A percentile compares a stretch with the other conserved stretches of the same genome.
Conservation (phyloP, 164 flowering plant genomes). For the Magnolia sinica region DNA sequence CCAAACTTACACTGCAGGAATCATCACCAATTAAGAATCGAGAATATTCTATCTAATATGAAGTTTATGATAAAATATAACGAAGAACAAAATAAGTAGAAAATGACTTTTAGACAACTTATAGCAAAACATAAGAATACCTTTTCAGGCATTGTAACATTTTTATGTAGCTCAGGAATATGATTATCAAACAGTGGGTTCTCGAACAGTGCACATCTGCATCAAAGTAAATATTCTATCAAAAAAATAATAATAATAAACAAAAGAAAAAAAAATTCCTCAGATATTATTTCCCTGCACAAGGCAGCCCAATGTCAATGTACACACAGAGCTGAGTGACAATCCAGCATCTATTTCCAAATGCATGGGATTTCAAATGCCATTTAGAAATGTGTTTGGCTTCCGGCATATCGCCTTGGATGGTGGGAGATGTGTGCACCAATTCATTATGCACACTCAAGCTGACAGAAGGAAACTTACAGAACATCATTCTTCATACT, state of each 20-base stretch:
- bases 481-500: neutral
- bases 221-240: neutral
- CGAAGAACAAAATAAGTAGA: neutral
- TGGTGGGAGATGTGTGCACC: no score
- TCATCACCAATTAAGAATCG: no score
- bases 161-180: constrained; percentile 19
- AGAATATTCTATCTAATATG: neutral
- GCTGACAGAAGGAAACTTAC: constrained; percentile 8
- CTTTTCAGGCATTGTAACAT: constrained; percentile 18
- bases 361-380: neutral
- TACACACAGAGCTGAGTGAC: neutral
- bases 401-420: no score
- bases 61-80: neutral
- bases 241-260: no score
- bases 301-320: no score
- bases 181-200: constrained; percentile 10
- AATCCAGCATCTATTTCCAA: neutral
- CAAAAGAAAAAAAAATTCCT: neutral
- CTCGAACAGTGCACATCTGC: constrained; percentile 28
- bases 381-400: neutral
- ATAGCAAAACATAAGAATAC: constrained; percentile 7
- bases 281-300: no score
- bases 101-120: neutral
- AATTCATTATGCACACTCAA: no score
- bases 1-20: no score